These are phyloP conservation scores for Raffaelea arxii DNA, from an alignment of 2,329 filamentous ascomycete genomes.

Conservation along the genomic window DNA sequence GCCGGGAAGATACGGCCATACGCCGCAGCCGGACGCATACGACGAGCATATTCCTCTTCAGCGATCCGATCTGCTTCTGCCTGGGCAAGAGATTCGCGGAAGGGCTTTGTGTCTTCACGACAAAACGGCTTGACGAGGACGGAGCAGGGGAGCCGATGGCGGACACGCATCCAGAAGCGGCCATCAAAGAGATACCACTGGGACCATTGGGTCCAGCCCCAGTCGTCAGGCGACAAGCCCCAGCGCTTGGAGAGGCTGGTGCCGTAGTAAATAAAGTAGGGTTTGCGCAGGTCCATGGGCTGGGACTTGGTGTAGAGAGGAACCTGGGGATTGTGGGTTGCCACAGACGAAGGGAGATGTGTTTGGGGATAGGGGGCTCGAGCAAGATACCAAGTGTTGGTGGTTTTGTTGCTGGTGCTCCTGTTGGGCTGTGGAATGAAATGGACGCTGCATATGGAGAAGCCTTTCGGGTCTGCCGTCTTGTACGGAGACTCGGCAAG, in stretches of 20 bases:
- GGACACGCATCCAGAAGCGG: conserved; percentile 49
- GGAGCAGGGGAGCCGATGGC: conserved; percentile 29
- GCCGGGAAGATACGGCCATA: background rate
- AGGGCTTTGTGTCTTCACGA: conserved; percentile 32
- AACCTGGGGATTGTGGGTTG: conserved; percentile 20
- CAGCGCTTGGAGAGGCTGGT: conserved; percentile 7
- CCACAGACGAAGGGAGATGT: conserved; percentile 13
- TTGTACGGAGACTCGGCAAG: conserved; percentile 18
- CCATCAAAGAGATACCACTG: conserved; percentile 44
- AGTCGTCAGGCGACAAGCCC: conserved; percentile 6
- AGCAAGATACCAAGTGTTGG: conserved; percentile 7
- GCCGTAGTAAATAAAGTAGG: background rate
- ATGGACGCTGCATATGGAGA: conserved; percentile 37
- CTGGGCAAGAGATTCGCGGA: conserved; percentile 31
- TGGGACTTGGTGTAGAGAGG: background rate
- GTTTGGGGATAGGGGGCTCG: conserved; percentile 21
- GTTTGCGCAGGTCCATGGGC: too few relatives aligned
- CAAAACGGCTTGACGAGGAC: conserved; percentile 37
- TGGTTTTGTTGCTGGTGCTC: conserved; percentile 10
- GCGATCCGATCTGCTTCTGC: conserved; percentile 12
- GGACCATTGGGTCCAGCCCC: conserved; percentile 20
- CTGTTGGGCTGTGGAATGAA: conserved; percentile 28
- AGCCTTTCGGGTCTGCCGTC: conserved; percentile 18
- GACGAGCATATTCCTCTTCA: conserved; percentile 14
- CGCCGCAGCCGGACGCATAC: background rate